These are phyloP conservation scores for Jaenimonas drosophilae DNA, from an alignment of 208 protist genomes.

Conservation along the genomic window DNA sequence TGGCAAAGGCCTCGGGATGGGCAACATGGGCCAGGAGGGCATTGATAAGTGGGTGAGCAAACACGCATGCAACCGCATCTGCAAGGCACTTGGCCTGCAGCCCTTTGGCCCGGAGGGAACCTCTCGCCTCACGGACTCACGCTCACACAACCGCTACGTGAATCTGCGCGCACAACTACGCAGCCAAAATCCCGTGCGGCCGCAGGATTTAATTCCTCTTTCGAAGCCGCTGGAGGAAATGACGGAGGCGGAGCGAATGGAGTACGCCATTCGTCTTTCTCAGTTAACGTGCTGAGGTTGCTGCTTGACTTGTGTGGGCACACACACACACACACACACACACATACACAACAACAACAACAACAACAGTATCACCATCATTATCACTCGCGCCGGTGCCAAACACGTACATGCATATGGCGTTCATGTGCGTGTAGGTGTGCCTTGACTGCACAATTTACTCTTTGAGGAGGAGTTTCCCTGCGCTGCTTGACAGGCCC, in stretches of 20 bases:
- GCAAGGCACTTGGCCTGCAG: slow-evolving; percentile 42
- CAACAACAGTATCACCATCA: no score
- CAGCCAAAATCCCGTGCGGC: slow-evolving; percentile 25
- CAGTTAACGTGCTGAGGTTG: slow-evolving; percentile 21
- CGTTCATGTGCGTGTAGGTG: no score
- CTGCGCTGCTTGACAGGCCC: no score
- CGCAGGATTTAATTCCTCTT: slow-evolving; percentile 41
- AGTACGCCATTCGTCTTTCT: slow-evolving; percentile 53
- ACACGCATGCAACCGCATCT: slow-evolving; percentile 69
- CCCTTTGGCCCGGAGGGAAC: slow-evolving; percentile 15
- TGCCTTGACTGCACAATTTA: no score
- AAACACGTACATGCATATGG: no score
- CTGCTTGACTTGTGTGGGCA: slow-evolving; percentile 4
- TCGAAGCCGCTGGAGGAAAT: slow-evolving; percentile 67
- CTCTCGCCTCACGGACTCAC: neutral
- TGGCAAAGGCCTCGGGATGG: slow-evolving; percentile 69
- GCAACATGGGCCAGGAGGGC: slow-evolving; percentile 74
- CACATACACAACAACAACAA: no score
- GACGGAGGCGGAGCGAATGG: slow-evolving; percentile 57
- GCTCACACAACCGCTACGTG: slow-evolving; percentile 36
- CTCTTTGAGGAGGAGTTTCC: no score
- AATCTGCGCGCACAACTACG: slow-evolving; percentile 37
- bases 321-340: neutral
- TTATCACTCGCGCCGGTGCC: no score
- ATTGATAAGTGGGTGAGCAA: slow-evolving; percentile 71